Conservation (phyloP, 2,329 filamentous ascomycete species). For the Coniochaeta hoffmannii region DNA sequence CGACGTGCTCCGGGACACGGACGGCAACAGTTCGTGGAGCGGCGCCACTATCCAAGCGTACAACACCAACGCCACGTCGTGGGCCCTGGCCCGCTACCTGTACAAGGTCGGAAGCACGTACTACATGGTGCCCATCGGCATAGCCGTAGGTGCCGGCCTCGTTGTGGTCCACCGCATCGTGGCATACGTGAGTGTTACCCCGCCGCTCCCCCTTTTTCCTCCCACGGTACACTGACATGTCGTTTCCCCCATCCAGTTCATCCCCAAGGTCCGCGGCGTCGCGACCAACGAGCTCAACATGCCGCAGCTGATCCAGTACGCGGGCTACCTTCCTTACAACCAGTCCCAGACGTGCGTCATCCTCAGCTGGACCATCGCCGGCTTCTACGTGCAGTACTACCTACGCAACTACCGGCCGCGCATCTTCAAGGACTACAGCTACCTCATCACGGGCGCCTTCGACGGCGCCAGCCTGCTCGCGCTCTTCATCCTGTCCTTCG, state of each 20-base stretch:
- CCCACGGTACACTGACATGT: constrained; percentile 2
- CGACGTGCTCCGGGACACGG: constrained; percentile 34
- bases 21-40: constrained; percentile 45
- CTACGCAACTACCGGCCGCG: constrained; percentile 43
- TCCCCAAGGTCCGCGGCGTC: constrained; percentile 36
- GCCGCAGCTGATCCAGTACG: constrained; percentile 47
- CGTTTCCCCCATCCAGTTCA: constrained; percentile 26
- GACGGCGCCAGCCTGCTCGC: constrained; percentile 41
- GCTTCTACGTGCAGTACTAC: constrained; percentile 42
- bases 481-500: constrained; percentile 47
- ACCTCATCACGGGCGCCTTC: constrained; percentile 43
- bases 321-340: constrained; percentile 48
- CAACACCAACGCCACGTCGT: constrained; percentile 38
- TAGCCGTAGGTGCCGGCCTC: constrained; percentile 37
- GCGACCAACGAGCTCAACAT: constrained; percentile 38
- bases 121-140: constrained; percentile 39
- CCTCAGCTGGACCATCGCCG: constrained; percentile 33
- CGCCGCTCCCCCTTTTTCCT: neutral
- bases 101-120: constrained; percentile 38
- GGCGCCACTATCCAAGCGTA: constrained; percentile 42
- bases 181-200: constrained; percentile 23
- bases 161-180: constrained; percentile 38
- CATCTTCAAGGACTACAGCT: constrained; percentile 46
- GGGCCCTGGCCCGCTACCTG: constrained; percentile 45
- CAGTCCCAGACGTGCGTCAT: constrained; percentile 47